Evolutionary conservation across 2,329 filamentous ascomycete species (phyloP).

Genomic region (Coleophoma cylindrospora): DNA sequence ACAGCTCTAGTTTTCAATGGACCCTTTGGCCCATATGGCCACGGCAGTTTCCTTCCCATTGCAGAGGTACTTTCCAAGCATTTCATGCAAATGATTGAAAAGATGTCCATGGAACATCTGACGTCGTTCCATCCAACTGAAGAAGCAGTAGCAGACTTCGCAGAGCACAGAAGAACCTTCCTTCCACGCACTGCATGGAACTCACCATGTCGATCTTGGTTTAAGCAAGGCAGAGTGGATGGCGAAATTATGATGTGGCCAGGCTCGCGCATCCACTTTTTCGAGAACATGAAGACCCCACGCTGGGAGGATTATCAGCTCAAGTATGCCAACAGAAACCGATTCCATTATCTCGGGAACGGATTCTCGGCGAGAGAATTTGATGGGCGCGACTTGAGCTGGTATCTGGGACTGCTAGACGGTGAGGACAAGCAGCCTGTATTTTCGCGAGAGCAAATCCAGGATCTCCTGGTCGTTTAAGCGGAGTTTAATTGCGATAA

Average conservation of each 20-base stretch:
- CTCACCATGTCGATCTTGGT: conserved; percentile 17
- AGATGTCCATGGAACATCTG: conserved; percentile 28
- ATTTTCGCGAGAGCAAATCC: background rate
- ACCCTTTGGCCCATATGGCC: conserved; percentile 9
- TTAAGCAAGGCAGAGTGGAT: conserved; percentile 11
- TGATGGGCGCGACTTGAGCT: conserved; percentile 8
- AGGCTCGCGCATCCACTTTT: conserved; percentile 42
- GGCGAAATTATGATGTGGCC: conserved; percentile 34
- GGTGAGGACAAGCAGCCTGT: conserved; percentile 7
- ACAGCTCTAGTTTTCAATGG: conserved; percentile 7
- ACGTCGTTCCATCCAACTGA: conserved; percentile 36
- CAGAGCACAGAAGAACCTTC: conserved; percentile 17
- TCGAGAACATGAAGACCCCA: conserved; percentile 31
- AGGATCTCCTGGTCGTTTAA: background rate
- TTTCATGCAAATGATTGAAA: conserved; percentile 24
- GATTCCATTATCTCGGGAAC: conserved; percentile 31
- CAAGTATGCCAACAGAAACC: conserved; percentile 20
- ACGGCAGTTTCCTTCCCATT: conserved; percentile 10
- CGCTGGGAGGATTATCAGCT: conserved; percentile 37
- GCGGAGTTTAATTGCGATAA: background rate
- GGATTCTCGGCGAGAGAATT: conserved; percentile 33
- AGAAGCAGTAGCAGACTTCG: conserved; percentile 26
- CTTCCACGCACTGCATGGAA: conserved; percentile 27
- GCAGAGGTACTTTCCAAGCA: conserved; percentile 8
- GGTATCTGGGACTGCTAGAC: conserved; percentile 7